Evolutionary conservation across 805 yeast species (phyloP).

Genomic region (Suhomyces sp.): DNA sequence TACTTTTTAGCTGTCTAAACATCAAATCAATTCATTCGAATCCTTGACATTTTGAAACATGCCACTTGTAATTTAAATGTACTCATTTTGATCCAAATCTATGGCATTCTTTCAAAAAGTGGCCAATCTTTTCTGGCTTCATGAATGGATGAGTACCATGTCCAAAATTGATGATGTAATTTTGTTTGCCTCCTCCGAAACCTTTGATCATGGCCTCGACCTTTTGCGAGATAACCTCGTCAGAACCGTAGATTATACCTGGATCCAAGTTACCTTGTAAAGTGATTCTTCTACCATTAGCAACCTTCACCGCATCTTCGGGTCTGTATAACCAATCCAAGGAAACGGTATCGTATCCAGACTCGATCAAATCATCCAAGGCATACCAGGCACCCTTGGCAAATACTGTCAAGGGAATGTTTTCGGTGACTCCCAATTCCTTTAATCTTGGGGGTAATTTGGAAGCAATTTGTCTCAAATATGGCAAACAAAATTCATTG

Average conservation of each 20-base stretch:
- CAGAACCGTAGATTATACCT: slow-evolving; percentile 87
- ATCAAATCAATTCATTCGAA: too few relatives aligned
- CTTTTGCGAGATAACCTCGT: slow-evolving; percentile 74
- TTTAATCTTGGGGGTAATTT: slow-evolving; percentile 65
- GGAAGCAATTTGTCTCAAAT: slow-evolving; percentile 70
- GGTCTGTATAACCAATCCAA: slow-evolving; percentile 92
- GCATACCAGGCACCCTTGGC: slow-evolving; percentile 99
- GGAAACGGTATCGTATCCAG: slow-evolving; percentile 86
- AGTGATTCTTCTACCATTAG: slow-evolving; percentile 69
- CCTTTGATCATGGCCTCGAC: slow-evolving; percentile 86
- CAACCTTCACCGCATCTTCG: slow-evolving; percentile 72
- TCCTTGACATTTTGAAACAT: too few relatives aligned
- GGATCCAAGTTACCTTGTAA: slow-evolving; percentile 97
- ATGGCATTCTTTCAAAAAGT: slow-evolving; percentile 85
- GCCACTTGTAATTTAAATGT: too few relatives aligned
- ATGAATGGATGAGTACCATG: slow-evolving; percentile 98
- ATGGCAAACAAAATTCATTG: slow-evolving; percentile 85
- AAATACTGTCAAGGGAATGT: slow-evolving; percentile 84
- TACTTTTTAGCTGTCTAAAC: too few relatives aligned
- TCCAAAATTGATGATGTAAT: slow-evolving; percentile 92
- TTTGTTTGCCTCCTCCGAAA: slow-evolving; percentile 90
- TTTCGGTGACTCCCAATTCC: slow-evolving; percentile 69
- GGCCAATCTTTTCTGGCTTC: slow-evolving; percentile 86
- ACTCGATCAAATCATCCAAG: slow-evolving; percentile 73
- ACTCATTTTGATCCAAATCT: too few relatives aligned